Conservation (phyloP, 2,329 filamentous ascomycete species). For the Talaromyces sp. region DNA sequence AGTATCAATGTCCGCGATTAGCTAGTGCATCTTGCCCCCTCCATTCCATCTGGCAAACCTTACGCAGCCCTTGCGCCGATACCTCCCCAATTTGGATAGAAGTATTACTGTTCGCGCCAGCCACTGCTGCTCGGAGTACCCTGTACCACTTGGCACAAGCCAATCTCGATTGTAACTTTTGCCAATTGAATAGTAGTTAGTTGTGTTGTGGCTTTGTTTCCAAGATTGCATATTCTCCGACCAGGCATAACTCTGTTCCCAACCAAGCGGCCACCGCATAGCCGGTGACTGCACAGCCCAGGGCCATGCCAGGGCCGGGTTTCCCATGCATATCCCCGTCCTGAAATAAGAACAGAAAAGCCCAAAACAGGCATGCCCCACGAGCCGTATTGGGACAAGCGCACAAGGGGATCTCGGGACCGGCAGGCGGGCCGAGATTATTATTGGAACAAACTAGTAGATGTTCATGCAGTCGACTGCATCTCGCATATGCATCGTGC, state of each 20-base stretch:
- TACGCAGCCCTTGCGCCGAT: neutral
- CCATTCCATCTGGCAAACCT: neutral
- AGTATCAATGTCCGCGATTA: neutral
- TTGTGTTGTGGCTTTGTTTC: neutral
- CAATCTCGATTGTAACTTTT: neutral
- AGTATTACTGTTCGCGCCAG: too few species aligned
- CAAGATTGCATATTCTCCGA: neutral
- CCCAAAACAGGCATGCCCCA: neutral
- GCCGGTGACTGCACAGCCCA: too few species aligned
- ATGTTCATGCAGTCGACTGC: too few species aligned
- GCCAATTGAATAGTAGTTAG: neutral
- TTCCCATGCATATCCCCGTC: neutral
- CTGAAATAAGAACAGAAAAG: neutral
- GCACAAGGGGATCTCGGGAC: neutral
- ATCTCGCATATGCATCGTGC: too few species aligned
- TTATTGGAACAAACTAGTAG: neutral
- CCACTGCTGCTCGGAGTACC: too few species aligned
- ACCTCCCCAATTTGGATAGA: neutral
- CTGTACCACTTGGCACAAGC: neutral
- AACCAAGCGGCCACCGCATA: neutral
- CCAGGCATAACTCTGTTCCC: neutral
- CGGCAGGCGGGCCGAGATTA: neutral
- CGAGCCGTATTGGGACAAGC: neutral
- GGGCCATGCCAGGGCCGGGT: neutral
- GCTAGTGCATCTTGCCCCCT: neutral